Percentiles rank a stretch among this genome's conserved stretches.
Evolutionary conservation across 176 grass and related monocot species (phyloP).

Genomic region (Musa acuminata): DNA sequence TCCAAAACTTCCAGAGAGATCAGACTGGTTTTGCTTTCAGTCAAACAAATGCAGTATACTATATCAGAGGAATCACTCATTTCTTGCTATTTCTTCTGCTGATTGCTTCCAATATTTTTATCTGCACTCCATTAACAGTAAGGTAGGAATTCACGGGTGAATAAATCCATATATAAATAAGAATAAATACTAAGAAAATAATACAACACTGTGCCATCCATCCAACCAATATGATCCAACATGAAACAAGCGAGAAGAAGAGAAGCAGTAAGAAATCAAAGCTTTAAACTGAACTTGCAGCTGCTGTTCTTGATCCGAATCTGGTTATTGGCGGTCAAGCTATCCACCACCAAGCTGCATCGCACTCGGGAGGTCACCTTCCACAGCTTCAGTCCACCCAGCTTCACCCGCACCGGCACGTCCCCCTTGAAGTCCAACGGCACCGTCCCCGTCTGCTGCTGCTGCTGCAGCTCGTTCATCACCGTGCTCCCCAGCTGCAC

Average conservation of each 20-base stretch:
- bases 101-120: too few relatives aligned
- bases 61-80: too few relatives aligned
- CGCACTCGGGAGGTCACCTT: conserved; percentile 8
- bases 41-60: too few relatives aligned
- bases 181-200: too few relatives aligned
- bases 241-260: background rate
- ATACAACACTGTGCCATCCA: too few relatives aligned
- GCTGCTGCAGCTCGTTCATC: background rate
- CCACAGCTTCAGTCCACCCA: conserved; percentile 8
- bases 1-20: too few relatives aligned
- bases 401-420: conserved; percentile 14
- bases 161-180: too few relatives aligned
- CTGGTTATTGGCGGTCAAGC: background rate
- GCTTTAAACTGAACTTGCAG: conserved; percentile 15
- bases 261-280: background rate
- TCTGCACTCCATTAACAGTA: too few relatives aligned
- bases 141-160: too few relatives aligned
- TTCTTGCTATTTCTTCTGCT: too few relatives aligned
- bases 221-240: background rate
- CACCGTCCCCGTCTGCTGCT: conserved; percentile 8
- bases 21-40: too few relatives aligned
- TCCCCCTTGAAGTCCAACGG: conserved; percentile 9
- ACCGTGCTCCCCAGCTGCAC: conserved; percentile 4
- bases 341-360: conserved; percentile 6
- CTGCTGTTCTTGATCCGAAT: conserved; percentile 11